Evolutionary conservation across 2,329 filamentous ascomycete genomes (phyloP), one percentile per base, ranked within the genome.

Genomic region (Alternaria panax): DNA sequence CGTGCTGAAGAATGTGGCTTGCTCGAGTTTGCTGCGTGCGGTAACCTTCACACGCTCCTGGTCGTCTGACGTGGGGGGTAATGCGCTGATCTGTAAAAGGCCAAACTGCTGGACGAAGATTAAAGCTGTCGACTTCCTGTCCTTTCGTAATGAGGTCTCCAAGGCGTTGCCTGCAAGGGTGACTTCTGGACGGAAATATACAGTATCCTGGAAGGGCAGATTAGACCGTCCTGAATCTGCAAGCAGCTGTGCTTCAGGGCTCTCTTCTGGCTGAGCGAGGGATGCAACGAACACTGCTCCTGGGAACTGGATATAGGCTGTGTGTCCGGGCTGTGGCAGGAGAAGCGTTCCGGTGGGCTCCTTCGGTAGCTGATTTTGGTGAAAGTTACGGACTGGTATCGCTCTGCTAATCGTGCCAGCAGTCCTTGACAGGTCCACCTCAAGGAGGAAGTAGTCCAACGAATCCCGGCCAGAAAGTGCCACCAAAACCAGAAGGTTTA

Each of bases 1-100:
- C 47, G 87, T 88, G 2, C 93, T 93, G 74, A 92, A 98, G 79
- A 97, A 98, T 1, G 98, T 91, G 2, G 93, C 93, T 79, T 99
- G 93, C 73, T 97, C 92, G 40, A 99, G 85, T 78, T 95, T 97
- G 79, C 88, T 92, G 79, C 92, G 95, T 7, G 92, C 91, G 1
- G 91, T 93, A 16, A 96, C 86, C 65, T 80, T 80, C 9, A 67
- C 63, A 25, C 73, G 74, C 47, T 73, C 89, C 14, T 66, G 55
- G 5, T 86, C 82, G 4, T 89, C 87, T 12, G 86, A 88, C 5
- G 86, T 86, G 25, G 90, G 81, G 16, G 86, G 82, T 27, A 86
- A 72, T 14, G 81, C 80, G 51, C 80, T 79, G 38, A 88, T 75
- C 51, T 86, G 82, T 48, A 88, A 75, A n/a, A 88, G 75, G 12